Conservation (phyloP, 2,329 filamentous ascomycete genomes). For the Diaporthe longicolla region DNA sequence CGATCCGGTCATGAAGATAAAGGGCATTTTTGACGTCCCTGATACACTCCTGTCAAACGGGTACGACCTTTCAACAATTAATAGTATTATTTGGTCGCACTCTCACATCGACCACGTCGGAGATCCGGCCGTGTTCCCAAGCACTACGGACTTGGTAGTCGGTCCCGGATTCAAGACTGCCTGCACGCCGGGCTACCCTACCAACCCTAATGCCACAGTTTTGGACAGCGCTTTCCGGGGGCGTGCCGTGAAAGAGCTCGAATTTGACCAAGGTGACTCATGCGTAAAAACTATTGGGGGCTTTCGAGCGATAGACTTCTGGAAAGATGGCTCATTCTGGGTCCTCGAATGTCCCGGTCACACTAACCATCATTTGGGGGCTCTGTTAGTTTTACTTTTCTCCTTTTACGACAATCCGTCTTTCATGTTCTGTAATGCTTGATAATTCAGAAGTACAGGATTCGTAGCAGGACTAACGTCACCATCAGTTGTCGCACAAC, state of each 20-base stretch:
- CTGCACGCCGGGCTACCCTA: constrained; percentile 45
- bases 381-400: constrained; percentile 21
- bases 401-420: too few species aligned
- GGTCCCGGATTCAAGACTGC: constrained; percentile 46
- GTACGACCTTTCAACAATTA: background rate
- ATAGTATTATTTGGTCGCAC: constrained; percentile 2
- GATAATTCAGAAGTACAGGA: too few species aligned
- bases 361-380: constrained; percentile 44
- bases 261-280: constrained; percentile 13
- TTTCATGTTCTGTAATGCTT: too few species aligned
- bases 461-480: too few species aligned
- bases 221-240: constrained; percentile 28
- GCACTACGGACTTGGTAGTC: constrained; percentile 44
- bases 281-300: constrained; percentile 33
- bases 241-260: constrained; percentile 37
- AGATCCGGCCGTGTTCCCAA: constrained; percentile 44
- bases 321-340: constrained; percentile 46
- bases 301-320: constrained; percentile 45
- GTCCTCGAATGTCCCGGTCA: constrained; percentile 46
- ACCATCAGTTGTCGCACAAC: constrained; percentile 39
- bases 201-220: constrained; percentile 40
- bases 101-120: constrained; percentile 47
- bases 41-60: background rate
- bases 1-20: constrained; percentile 21
- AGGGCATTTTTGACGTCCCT: background rate